Evolutionary conservation across 2,329 filamentous ascomycete genomes (phyloP), one percentile per base, ranked within the genome.

Genomic region (Ilyonectria robusta): DNA sequence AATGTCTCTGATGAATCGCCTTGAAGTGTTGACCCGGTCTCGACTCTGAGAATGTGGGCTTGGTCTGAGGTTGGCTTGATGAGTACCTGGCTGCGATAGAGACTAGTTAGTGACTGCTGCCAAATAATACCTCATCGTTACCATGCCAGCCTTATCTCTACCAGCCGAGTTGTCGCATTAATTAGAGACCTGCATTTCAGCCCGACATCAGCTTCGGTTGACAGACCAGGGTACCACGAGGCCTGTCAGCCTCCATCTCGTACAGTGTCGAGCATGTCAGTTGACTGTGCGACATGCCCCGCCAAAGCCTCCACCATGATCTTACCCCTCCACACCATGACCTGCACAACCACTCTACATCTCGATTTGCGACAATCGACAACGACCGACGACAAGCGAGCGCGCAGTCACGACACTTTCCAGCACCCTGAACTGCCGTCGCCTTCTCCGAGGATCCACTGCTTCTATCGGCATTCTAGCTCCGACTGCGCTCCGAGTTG

Each of bases 321-420:
- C 68, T 72, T 73, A 74, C 72, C 72, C 72, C 72, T 74, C 72
- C 68, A 74, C 70, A 74, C 65, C 71, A 72, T 29, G 65, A 59
- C 67, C 33, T 68, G 65, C 40, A 31, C 48, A 21, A 44, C 48
- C n/a, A 47, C 40, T n/a, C 23, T 11, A 37, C 31, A 35, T 29
- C n/a, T 53, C 47, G 8, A 19, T 26, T 26, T 61, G 57, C 46
- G 37, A 63, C 59, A 17, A 50, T 29, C n/a, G 7, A 35, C 15
- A 40, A 60, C 60, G 29, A 54, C 33, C 5, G 29, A 59, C n/a
- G 51, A 61, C 55, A 26, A 35, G 21, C 17, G 47, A 15, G 26
- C 21, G 47, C 19, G 59, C 35, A 23, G 40, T 56, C 42, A 53
- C 59, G 46, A 50, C 54, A 59, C 44, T 17, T 40, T 53, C 44